Evolutionary conservation across 768 basidiomycete genomes (phyloP).

Genomic region (Termitomyces bulborhizus): DNA sequence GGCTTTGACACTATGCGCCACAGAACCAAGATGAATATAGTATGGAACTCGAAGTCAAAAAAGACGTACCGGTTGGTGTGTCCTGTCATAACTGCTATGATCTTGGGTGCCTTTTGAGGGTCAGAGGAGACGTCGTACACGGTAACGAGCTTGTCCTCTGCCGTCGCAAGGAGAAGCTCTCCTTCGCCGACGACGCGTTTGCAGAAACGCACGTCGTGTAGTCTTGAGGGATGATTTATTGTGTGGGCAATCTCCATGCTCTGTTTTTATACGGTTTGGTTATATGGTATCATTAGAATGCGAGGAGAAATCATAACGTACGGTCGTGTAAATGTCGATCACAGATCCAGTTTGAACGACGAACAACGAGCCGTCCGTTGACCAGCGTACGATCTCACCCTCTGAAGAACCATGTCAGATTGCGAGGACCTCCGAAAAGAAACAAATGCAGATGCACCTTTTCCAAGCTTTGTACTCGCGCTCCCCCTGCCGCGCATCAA

Average conservation of each 20-base stretch:
- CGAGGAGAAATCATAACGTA: slow-evolving; percentile 22
- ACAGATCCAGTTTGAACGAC: slow-evolving; percentile 70
- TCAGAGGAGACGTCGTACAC: slow-evolving; percentile 61
- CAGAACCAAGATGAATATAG: neutral
- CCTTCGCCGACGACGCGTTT: slow-evolving; percentile 46
- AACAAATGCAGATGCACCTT: slow-evolving; percentile 44
- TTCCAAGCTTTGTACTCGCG: slow-evolving; percentile 84
- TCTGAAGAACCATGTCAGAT: slow-evolving; percentile 38
- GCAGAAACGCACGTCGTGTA: slow-evolving; percentile 81
- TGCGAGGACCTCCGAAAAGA: neutral
- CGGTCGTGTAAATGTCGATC: slow-evolving; percentile 81
- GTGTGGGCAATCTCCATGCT: slow-evolving; percentile 73
- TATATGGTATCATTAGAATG: neutral
- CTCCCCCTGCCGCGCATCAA: slow-evolving; percentile 90
- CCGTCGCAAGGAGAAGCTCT: slow-evolving; percentile 76
- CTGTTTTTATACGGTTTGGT: slow-evolving; percentile 29
- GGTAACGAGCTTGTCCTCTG: slow-evolving; percentile 86
- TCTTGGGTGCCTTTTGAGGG: slow-evolving; percentile 35
- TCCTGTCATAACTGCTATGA: slow-evolving; percentile 72
- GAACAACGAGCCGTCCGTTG: slow-evolving; percentile 68
- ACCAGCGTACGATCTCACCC: slow-evolving; percentile 91
- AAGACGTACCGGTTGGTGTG: slow-evolving; percentile 76
- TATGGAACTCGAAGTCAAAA: too few relatives aligned
- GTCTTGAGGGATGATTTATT: slow-evolving; percentile 70
- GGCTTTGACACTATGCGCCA: slow-evolving; percentile 63